Base-by-base conservation (phyloP, 2,329 filamentous ascomycete genomes). In the Rutstroemia sp. region DNA sequence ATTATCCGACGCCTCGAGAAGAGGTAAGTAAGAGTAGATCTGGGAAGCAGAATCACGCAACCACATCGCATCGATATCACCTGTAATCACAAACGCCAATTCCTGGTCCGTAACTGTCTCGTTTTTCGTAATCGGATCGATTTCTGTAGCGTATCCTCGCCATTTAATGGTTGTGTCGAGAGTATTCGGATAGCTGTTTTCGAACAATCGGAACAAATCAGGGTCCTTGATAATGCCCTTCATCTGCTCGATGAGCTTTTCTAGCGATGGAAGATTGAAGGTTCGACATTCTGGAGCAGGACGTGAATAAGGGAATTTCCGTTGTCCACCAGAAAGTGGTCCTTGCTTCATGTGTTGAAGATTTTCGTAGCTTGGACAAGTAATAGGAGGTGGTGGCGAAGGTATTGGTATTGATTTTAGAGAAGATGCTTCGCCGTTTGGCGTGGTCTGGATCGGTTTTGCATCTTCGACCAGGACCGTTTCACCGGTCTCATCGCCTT, bases 11-110 rank as follows among this genome's bases (percentile, higher is more conserved):
- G 78, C 73, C 60, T 77, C 76, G 17, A 89, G 73, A n/a, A 88
- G 71, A 2, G 81, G 78, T 42, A 84, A 75, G 65, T 88, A 86
- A 19, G 83, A 85, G 63, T 88, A 84, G 65, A 89, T 77, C 69
- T 89, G 86, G 63, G 86, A 87, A 9, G 84, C 81, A n/a, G 88
- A 92, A 71, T 96, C 90, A 47, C 91, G 83, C 58, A 96, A 74
- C 91, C 90, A 95, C 73, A 95, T 90, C 2, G 92, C 92, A 62
- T 95, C 86, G 70, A 82, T 82, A 63, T 82, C 78, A 55, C 79
- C 79, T 0, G 79, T 82, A 57, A 82, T 82, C 58, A 81, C 66
- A 63, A 79, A 81, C 16, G 79, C 77, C 56, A 86, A 72, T 68
- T 88, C 86, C 69, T 88, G 84, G 3, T 79, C 77, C 0, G 77